Conservation (phyloP, 768 basidiomycete species). For the Boletus subcaerulescens region DNA sequence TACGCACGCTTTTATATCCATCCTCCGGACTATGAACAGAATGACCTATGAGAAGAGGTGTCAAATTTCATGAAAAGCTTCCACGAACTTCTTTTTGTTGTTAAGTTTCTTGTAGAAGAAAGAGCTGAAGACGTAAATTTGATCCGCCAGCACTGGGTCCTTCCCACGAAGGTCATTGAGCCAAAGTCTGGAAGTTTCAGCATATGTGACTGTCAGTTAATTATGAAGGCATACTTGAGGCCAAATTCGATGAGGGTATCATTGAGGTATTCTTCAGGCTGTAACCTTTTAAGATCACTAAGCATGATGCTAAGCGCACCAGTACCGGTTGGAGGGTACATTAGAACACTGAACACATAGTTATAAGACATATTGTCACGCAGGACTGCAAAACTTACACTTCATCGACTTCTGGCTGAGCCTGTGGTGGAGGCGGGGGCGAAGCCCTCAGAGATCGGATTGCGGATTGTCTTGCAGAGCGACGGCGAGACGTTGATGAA, state of each 20-base stretch:
- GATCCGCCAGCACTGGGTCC: constrained; percentile 60
- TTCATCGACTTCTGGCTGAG: constrained; percentile 54
- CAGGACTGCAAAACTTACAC: constrained; percentile 41
- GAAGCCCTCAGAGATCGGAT: constrained; percentile 15
- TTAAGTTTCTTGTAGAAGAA: constrained; percentile 97
- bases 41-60: constrained; percentile 13
- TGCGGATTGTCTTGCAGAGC: constrained; percentile 37
- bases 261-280: constrained; percentile 85
- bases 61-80: not conserved
- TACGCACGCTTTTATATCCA: constrained; percentile 81
- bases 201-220: not conserved
- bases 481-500: constrained; percentile 20
- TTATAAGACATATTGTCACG: constrained; percentile 1
- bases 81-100: constrained; percentile 51
- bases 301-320: constrained; percentile 81
- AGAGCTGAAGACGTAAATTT: constrained; percentile 91
- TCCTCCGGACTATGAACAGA: constrained; percentile 43
- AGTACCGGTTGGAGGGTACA: constrained; percentile 66
- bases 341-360: constrained; percentile 52
- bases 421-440: constrained; percentile 30
- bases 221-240: constrained; percentile 62
- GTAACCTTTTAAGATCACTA: constrained; percentile 71
- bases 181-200: constrained; percentile 56
- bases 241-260: constrained; percentile 97
- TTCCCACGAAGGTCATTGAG: constrained; percentile 51